Conservation (phyloP, 352 stramenopile species). For the Phytophthora foliorum region DNA sequence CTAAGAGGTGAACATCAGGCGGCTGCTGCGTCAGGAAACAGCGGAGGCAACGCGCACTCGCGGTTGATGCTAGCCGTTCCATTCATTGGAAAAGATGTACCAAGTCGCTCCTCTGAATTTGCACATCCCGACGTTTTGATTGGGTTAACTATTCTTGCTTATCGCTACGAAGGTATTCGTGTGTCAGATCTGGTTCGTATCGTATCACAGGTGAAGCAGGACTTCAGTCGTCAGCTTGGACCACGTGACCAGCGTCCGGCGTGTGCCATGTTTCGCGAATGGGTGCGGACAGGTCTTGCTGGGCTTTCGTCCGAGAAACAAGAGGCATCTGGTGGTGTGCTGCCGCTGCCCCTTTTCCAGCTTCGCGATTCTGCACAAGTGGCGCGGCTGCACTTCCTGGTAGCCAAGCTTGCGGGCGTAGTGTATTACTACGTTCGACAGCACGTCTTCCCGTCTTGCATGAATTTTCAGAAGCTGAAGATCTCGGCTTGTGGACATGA, state of each 20-base stretch:
- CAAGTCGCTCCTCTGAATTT: constrained; percentile 98
- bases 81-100: constrained; percentile 99
- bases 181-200: constrained; percentile 87
- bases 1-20: constrained; percentile 83
- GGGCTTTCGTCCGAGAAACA: constrained; percentile 36
- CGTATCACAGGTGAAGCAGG: constrained; percentile 90
- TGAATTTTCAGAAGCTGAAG: constrained; percentile 99
- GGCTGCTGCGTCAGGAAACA: constrained; percentile 53
- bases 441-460: constrained; percentile 99
- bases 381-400: constrained; percentile 93
- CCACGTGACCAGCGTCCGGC: constrained; percentile 84
- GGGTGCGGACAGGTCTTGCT: constrained; percentile 66
- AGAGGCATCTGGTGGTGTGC: constrained; percentile 59
- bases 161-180: constrained; percentile 92
- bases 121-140: constrained; percentile 98
- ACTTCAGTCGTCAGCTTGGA: constrained; percentile 88
- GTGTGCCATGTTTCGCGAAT: constrained; percentile 81
- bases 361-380: constrained; percentile 97
- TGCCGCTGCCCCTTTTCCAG: constrained; percentile 98
- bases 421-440: constrained; percentile 99
- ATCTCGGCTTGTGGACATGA: constrained; percentile 99
- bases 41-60: constrained; percentile 94
- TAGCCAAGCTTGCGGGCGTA: constrained; percentile 94
- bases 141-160: constrained; percentile 91
- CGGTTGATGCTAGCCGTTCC: constrained; percentile 97